Conservation (phyloP, 768 basidiomycete species). For the Boletus eberwhitei region DNA sequence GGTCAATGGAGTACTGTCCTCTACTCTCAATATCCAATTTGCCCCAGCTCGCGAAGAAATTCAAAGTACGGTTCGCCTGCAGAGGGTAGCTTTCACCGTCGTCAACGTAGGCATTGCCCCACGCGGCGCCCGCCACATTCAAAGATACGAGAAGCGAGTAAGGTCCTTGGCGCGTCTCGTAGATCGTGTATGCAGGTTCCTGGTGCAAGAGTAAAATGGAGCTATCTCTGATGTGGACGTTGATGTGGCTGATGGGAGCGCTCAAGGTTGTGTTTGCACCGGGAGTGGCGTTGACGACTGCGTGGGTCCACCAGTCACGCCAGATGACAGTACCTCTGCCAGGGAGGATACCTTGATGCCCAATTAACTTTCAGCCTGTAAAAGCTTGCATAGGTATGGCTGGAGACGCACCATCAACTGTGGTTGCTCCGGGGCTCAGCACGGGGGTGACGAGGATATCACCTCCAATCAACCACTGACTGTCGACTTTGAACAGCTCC, state of each 20-base stretch:
- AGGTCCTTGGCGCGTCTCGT: conserved; percentile 59
- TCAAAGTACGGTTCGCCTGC: conserved; percentile 47
- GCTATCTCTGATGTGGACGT: conserved; percentile 71
- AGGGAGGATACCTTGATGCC: conserved; percentile 55
- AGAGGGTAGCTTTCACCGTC: conserved; percentile 64
- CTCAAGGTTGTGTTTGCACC: conserved; percentile 47
- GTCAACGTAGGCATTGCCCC: conserved; percentile 63
- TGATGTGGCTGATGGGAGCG: conserved; percentile 75
- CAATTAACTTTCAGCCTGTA: background rate
- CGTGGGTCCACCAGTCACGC: conserved; percentile 75
- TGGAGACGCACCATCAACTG: conserved; percentile 52
- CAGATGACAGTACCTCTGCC: conserved; percentile 56
- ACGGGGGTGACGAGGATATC: conserved; percentile 78
- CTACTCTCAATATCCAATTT: conserved; percentile 37
- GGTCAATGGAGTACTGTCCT: conserved; percentile 35
- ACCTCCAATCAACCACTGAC: conserved; percentile 69
- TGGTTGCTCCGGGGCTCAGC: conserved; percentile 60
- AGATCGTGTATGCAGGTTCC: conserved; percentile 62
- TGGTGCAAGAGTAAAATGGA: conserved; percentile 62
- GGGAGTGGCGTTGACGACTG: conserved; percentile 41
- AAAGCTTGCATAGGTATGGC: background rate
- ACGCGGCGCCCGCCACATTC: conserved; percentile 44
- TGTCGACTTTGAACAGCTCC: conserved; percentile 56
- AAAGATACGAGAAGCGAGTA: conserved; percentile 63
- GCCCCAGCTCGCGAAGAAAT: conserved; percentile 37